Percentiles rank a stretch among this genome's conserved stretches.
Evolutionary conservation across 805 yeast genomes (phyloP).

Genomic region (Starmerella floricola): DNA sequence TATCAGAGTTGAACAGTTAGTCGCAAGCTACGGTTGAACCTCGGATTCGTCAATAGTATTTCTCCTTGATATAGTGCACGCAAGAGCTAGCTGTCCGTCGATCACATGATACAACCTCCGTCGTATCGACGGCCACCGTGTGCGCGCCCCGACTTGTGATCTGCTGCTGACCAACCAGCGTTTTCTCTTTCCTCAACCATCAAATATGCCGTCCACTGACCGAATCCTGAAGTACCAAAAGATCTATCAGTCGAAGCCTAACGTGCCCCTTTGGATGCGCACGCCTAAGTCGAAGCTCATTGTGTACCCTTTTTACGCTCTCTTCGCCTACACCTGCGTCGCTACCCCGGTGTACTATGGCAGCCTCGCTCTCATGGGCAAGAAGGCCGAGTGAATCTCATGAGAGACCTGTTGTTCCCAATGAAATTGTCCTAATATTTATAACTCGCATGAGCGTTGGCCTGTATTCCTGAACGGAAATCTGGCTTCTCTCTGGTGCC

Average conservation of each 20-base stretch:
- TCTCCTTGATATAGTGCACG: too few relatives aligned
- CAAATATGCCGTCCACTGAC: conserved; percentile 18
- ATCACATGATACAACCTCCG: background rate
- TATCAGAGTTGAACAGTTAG: too few relatives aligned
- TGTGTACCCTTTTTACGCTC: conserved; percentile 68
- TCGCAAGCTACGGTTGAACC: background rate
- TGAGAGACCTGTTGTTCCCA: background rate
- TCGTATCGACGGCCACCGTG: background rate
- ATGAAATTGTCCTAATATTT: background rate
- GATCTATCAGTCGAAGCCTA: conserved; percentile 29
- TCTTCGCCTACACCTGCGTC: conserved; percentile 51
- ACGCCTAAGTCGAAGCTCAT: conserved; percentile 59
- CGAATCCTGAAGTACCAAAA: conserved; percentile 27
- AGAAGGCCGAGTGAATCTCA: conserved; percentile 34
- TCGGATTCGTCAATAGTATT: too few relatives aligned
- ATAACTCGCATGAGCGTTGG: background rate
- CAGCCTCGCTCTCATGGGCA: conserved; percentile 60
- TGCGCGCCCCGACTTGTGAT: background rate
- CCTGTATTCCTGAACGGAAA: conserved; percentile 52
- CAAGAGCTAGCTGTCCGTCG: too few relatives aligned
- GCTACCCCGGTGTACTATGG: conserved; percentile 54
- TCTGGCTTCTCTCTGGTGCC: too few relatives aligned
- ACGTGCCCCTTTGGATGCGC: conserved; percentile 31
- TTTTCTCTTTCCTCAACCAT: background rate
- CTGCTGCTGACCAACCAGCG: conserved; percentile 15